Base-by-base conservation (phyloP, 805 yeast genomes). In the Saccharomycopsis guyanensis region DNA sequence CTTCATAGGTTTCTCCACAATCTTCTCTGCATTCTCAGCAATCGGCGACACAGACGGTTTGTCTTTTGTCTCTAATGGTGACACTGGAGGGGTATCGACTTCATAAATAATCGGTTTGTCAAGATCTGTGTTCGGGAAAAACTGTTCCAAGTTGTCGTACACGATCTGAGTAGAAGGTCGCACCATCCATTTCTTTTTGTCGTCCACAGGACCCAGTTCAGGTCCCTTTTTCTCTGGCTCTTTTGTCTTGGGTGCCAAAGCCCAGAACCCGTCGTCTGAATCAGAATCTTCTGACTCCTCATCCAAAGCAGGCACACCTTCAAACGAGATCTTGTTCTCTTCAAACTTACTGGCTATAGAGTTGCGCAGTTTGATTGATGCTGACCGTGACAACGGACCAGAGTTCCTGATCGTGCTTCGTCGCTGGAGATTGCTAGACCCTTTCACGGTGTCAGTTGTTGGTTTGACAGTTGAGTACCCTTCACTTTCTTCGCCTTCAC, bases 141-240 rank as follows among this genome's bases (percentile, higher is more conserved):
- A 93, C 57, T 77, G 76, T 55, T 93, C 99, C 52, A 93, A 73
- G 56, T 93, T 89, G 46, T 87, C 86, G 60, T 89, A 93, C 25
- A 93, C 82, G 36, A 86, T 94, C 58, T 91, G 97, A 1, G 95
- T 83, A 0, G 97, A 88, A 2, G 99, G 99, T 60, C 99, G 78
- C 13, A 93, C 82, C 5, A 82, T 80, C 86, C 81, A 77, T 46
- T 41, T 44, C 23, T 25, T 64, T 3, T 46, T 43, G 3, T 38
- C 36, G 4, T 22, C 35, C 19, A 33, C 35, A 40, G 23, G 27
- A 18, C 20, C 12, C 20, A 6, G 25, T 12, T 16, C 23, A 24
- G 34, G 34, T 8, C 37, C 47, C 18, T 18, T 18, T 19, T 4
- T 35, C 22, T 40, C 25, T 20, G 32, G 33, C 32, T 31, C 32